These are phyloP conservation scores for Prunus fruticosa DNA, from an alignment of 306 rosid genomes.

Conservation along the genomic window DNA sequence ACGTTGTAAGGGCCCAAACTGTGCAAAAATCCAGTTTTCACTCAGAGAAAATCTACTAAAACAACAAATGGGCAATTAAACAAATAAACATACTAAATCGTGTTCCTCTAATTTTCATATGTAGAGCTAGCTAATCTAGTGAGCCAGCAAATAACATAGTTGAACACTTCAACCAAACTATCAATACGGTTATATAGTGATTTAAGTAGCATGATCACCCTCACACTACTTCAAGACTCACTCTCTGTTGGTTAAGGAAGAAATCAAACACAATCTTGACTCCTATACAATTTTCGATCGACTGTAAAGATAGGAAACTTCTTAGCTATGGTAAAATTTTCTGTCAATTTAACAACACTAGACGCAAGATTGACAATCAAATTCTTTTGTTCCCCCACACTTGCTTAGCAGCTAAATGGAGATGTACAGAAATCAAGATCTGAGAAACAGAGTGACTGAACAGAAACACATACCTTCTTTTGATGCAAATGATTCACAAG, in stretches of 20 bases:
- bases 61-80: too few relatives aligned
- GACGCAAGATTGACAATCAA: constrained; percentile 17
- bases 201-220: constrained; percentile 12
- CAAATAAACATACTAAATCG: constrained; percentile 4
- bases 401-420: constrained; percentile 25
- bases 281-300: background rate
- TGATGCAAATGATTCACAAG: constrained; percentile 43
- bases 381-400: constrained; percentile 11
- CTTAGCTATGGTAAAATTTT: background rate
- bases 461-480: constrained; percentile 62
- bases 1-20: constrained; percentile 66
- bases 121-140: background rate
- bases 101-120: background rate
- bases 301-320: background rate
- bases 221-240: constrained; percentile 10
- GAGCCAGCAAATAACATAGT: background rate
- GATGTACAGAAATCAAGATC: constrained; percentile 52
- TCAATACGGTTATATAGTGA: constrained; percentile 5
- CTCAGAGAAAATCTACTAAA: constrained; percentile 22
- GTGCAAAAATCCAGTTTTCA: constrained; percentile 28
- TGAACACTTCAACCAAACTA: constrained; percentile 8
- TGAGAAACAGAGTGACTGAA: too few relatives aligned
- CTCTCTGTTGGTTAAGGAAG: constrained; percentile 13
- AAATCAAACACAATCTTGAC: constrained; percentile 24
- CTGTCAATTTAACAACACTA: background rate